phyloP scores from a whole-genome alignment of 164 flowering plant species.

The Tetracentron sinense region DNA sequence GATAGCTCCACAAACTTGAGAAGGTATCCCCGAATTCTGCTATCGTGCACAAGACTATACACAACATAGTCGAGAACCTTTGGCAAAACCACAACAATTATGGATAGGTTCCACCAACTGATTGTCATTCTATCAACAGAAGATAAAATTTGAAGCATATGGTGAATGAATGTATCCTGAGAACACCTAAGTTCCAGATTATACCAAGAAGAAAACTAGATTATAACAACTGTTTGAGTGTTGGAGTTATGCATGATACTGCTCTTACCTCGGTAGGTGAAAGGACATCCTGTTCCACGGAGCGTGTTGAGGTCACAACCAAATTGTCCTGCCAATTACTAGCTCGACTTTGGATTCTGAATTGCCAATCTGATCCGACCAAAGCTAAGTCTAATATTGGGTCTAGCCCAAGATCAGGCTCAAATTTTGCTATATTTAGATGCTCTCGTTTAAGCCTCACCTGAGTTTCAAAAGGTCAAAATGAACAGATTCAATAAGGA shows the following conservation, averaged over 20 bases:
- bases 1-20: no score
- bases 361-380: constrained; percentile 99
- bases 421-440: constrained; percentile 90
- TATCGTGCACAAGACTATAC: no score
- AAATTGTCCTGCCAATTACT: constrained; percentile 97
- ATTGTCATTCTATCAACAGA: not conserved
- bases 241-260: not conserved
- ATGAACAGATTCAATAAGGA: constrained; percentile 14
- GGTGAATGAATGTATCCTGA: not conserved
- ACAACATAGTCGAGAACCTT: no score
- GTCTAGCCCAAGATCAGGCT: constrained; percentile 92
- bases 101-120: not conserved
- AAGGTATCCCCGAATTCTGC: no score
- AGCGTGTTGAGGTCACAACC: constrained; percentile 93
- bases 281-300: constrained; percentile 92
- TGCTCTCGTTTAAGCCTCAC: constrained; percentile 92
- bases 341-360: constrained; percentile 92
- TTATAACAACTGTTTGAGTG: no score
- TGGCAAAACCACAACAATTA: no score
- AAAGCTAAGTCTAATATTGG: constrained; percentile 87
- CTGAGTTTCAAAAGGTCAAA: constrained; percentile 35
- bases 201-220: not conserved
- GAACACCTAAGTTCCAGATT: not conserved
- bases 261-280: constrained; percentile 81
- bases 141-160: not conserved